Base-by-base conservation (phyloP, 1,284 basidiomycete species). In the Golubevia pallescens region DNA sequence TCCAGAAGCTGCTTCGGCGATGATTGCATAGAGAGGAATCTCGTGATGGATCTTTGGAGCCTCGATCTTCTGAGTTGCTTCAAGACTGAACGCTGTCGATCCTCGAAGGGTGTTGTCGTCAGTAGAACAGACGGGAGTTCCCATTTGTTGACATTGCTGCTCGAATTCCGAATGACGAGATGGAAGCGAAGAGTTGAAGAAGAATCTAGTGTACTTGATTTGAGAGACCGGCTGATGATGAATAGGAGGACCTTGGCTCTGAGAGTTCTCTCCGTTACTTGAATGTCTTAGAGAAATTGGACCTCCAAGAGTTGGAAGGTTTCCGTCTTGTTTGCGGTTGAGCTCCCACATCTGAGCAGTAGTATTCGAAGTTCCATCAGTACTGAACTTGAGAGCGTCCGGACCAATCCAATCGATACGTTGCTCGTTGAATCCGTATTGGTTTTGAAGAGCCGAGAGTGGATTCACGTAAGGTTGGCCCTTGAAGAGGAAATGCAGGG, bases 161-260 rank as follows among this genome's bases (percentile, higher is more conserved):
- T 66, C 68, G 60, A 79, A 80, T 60, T 75, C 66, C 42, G 63
- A 55, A 4, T 68, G 62, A 4, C 78, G 66, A 63, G 66, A 67
- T 32, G 67, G 62, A 4, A 75, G 68, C 55, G 74, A 75, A 57
- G 78, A 80, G 68, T 80, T 80, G 77, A 73, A 80, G 68, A 80
- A 80, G 67, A 79, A 72, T 42, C 78, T 71, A 16, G 70, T 67
- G 61, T 79, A 80, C 58, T 71, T 66, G 58, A 80, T 65, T 32
- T 70, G 64, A 14, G 78, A 71, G 8, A 67, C 59, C 23, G 73
- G 63, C 6, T 73, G 71, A 23, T 68, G 19, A 51, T 57, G 62
- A 10, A 63, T 59, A 2, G 78, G 73, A 4, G 78, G 77, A 20
- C 77, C 75, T 57, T 75, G 73, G 5, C 68, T 73, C 28, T 68